Conservation (phyloP, 352 stramenopile genomes). For the Nothophytophthora sp. region DNA sequence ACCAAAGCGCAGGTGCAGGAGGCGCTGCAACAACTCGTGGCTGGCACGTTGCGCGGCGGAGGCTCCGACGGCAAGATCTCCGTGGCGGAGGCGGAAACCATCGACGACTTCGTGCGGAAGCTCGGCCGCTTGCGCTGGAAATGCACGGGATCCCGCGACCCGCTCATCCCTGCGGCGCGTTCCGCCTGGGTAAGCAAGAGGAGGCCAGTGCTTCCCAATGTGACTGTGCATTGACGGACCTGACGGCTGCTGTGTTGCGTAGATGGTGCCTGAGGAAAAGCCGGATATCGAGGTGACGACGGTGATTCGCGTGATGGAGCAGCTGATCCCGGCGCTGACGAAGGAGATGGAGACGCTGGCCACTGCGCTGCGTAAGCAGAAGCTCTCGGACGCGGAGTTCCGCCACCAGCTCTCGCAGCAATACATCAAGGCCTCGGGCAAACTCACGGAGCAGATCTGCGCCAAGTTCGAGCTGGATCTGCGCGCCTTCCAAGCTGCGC, state of each 20-base stretch:
- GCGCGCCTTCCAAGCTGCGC: slow-evolving; percentile 66
- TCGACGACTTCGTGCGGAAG: slow-evolving; percentile 70
- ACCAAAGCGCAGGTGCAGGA: slow-evolving; percentile 78
- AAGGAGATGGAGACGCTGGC: slow-evolving; percentile 74
- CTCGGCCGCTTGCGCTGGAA: slow-evolving; percentile 79
- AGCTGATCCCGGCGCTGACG: slow-evolving; percentile 72
- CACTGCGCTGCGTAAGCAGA: slow-evolving; percentile 27
- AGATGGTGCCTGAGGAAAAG: slow-evolving; percentile 62
- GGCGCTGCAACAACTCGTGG: slow-evolving; percentile 61
- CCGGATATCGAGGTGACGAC: slow-evolving; percentile 58
- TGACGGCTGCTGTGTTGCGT: not conserved
- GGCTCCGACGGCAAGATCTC: slow-evolving; percentile 57
- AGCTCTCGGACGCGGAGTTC: slow-evolving; percentile 40
- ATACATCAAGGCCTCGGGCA: slow-evolving; percentile 69
- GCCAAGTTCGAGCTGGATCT: slow-evolving; percentile 54
- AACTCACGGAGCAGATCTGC: slow-evolving; percentile 60
- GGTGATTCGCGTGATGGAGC: slow-evolving; percentile 68
- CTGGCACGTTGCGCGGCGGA: slow-evolving; percentile 53
- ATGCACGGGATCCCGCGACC: slow-evolving; percentile 75
- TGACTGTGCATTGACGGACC: slow-evolving; percentile 5
- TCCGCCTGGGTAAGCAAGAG: slow-evolving; percentile 37
- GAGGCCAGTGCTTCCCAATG: not conserved
- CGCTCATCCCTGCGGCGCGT: slow-evolving; percentile 54
- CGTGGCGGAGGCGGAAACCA: slow-evolving; percentile 60
- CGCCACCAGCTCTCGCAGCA: slow-evolving; percentile 56